These are phyloP conservation scores for Pseudogymnoascus sp. DNA, from an alignment of 2,329 filamentous ascomycete species.

Conservation along the genomic window DNA sequence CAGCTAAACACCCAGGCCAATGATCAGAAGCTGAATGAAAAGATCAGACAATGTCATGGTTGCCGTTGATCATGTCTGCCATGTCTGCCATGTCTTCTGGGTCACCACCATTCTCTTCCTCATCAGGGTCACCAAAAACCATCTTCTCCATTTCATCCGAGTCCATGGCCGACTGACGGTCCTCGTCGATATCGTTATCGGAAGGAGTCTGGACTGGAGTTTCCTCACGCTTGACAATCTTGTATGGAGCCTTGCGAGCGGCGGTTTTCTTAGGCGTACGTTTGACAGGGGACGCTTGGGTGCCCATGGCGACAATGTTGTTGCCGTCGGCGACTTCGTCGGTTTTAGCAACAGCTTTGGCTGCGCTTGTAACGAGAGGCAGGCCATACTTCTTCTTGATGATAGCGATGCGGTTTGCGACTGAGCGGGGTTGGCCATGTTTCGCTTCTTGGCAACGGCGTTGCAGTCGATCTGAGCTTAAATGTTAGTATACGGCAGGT, in stretches of 20 bases:
- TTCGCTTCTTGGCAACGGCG: slow-evolving; percentile 16
- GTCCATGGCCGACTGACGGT: neutral
- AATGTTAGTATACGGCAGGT: neutral
- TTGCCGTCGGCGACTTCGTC: slow-evolving; percentile 1
- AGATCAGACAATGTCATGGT: neutral
- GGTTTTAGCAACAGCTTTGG: neutral
- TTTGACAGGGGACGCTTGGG: neutral
- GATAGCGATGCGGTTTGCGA: slow-evolving; percentile 17
- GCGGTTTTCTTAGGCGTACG: slow-evolving; percentile 9
- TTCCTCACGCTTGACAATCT: slow-evolving; percentile 10
- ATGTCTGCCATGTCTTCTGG: neutral
- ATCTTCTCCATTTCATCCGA: neutral
- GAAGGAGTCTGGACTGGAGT: neutral
- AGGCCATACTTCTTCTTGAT: slow-evolving; percentile 24
- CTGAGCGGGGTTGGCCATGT: slow-evolving; percentile 19
- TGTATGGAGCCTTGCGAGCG: slow-evolving; percentile 8
- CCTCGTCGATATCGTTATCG: neutral
- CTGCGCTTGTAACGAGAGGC: slow-evolving; percentile 11
- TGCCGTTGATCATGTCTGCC: neutral
- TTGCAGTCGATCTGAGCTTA: slow-evolving; percentile 17
- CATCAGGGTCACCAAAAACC: neutral
- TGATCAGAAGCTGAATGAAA: neutral
- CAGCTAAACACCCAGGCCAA: neutral
- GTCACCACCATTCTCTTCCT: neutral
- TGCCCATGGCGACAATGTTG: neutral